phyloP scores from a whole-genome alignment of 495 filamentous ascomycete genomes.

The Paragyromitra xinjiangensis region DNA sequence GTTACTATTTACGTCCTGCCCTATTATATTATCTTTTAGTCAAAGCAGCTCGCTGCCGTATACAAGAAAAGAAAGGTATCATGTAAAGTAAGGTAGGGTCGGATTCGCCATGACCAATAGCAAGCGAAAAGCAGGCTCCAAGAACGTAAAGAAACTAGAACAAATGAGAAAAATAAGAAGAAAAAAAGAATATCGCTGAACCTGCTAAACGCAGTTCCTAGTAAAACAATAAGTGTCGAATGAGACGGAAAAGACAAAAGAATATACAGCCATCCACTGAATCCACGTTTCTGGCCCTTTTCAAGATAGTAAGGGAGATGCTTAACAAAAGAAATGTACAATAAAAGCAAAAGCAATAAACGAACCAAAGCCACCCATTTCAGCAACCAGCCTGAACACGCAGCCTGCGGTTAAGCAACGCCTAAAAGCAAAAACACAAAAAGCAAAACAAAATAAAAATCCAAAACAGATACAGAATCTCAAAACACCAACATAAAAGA shows the following conservation, averaged over 20 bases:
- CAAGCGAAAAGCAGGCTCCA: background rate
- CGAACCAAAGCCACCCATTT: constrained; percentile 53
- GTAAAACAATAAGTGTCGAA: constrained; percentile 34
- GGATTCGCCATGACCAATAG: constrained; percentile 12
- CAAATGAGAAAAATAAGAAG: background rate
- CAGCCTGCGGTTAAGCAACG: constrained; percentile 55
- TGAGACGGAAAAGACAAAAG: constrained; percentile 16
- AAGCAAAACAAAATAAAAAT: constrained; percentile 34
- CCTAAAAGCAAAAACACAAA: constrained; percentile 43
- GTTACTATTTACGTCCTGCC: constrained; percentile 42
- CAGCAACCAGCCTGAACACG: constrained; percentile 53
- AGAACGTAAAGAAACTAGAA: constrained; percentile 20
- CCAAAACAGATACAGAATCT: constrained; percentile 33
- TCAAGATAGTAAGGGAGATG: constrained; percentile 28
- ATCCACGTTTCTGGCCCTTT: constrained; percentile 45
- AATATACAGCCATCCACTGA: constrained; percentile 46
- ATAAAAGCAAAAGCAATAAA: constrained; percentile 29
- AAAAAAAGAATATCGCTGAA: constrained; percentile 31
- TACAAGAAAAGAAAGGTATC: constrained; percentile 36
- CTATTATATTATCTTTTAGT: constrained; percentile 51
- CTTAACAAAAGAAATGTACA: constrained; percentile 35
- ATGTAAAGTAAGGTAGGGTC: constrained; percentile 10
- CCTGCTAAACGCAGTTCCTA: constrained; percentile 34
- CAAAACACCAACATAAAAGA: constrained; percentile 39
- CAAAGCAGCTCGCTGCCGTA: constrained; percentile 39